A percentile compares a stretch with the other conserved stretches of the same genome.
Conservation (phyloP, 176 grass and related monocot genomes). For the barley (Hordeum vulgare) region DNA sequence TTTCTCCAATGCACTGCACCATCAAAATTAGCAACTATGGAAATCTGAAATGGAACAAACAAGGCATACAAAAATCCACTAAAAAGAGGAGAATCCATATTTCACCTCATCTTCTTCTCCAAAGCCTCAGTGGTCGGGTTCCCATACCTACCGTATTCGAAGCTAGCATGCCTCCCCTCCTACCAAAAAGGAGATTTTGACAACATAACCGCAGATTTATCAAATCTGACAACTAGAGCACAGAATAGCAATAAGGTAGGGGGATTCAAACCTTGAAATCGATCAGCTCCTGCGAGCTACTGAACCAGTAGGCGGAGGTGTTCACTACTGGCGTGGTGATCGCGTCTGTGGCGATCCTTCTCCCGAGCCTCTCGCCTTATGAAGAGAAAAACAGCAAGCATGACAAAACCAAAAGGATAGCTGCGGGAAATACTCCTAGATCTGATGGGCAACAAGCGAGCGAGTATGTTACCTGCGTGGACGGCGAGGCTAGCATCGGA, state of each 20-base stretch:
- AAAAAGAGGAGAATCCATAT: neutral
- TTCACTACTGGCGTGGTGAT: slow-evolving; percentile 98
- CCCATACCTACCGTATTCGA: slow-evolving; percentile 95
- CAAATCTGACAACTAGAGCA: neutral
- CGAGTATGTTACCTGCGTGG: slow-evolving; percentile 67
- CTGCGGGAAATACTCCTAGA: neutral
- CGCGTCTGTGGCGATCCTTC: slow-evolving; percentile 78
- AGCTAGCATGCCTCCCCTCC: slow-evolving; percentile 98
- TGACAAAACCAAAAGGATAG: neutral
- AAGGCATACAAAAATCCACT: neutral
- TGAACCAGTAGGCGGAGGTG: slow-evolving; percentile 99
- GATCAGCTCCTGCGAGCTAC: slow-evolving; percentile 88
- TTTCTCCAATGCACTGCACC: slow-evolving; percentile 81
- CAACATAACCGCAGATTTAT: slow-evolving; percentile 13
- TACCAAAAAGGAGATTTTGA: slow-evolving; percentile 12
- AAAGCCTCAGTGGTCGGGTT: slow-evolving; percentile 91
- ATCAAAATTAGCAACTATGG: slow-evolving; percentile 22
- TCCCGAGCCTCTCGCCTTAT: slow-evolving; percentile 87
- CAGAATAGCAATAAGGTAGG: neutral
- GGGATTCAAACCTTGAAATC: slow-evolving; percentile 75
- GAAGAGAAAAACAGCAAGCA: neutral
- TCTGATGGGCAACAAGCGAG: slow-evolving; percentile 25
- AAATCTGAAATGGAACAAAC: neutral
- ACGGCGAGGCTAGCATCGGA: slow-evolving; percentile 95
- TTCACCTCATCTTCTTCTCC: slow-evolving; percentile 97